Evolutionary conservation across 805 yeast species (phyloP).

Genomic region (Zygosaccharomyces bisporus): DNA sequence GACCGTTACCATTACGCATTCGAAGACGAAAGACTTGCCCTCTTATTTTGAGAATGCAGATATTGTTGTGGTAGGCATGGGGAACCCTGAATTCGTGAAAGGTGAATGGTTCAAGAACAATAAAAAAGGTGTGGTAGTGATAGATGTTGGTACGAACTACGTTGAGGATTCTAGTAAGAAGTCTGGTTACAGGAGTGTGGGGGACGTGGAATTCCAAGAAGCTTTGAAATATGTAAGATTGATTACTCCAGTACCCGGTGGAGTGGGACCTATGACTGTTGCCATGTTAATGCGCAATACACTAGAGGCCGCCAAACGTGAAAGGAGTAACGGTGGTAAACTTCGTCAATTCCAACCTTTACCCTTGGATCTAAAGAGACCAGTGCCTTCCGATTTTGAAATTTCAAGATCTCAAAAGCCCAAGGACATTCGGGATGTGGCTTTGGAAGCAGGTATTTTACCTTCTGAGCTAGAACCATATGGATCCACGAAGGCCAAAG

Average conservation of each 20-base stretch:
- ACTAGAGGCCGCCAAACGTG: slow-evolving; percentile 59
- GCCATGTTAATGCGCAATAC: slow-evolving; percentile 77
- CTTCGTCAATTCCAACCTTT: slow-evolving; percentile 45
- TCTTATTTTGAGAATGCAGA: slow-evolving; percentile 66
- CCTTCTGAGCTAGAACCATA: slow-evolving; percentile 68
- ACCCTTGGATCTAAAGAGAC: slow-evolving; percentile 50
- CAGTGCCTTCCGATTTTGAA: slow-evolving; percentile 79
- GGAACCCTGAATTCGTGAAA: slow-evolving; percentile 63
- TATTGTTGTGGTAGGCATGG: slow-evolving; percentile 78
- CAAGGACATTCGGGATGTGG: slow-evolving; percentile 63
- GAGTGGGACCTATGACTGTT: slow-evolving; percentile 91
- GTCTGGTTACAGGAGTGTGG: slow-evolving; percentile 68
- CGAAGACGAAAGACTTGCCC: slow-evolving; percentile 62
- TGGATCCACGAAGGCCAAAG: slow-evolving; percentile 76
- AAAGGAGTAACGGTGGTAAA: slow-evolving; percentile 25
- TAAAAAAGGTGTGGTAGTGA: slow-evolving; percentile 55
- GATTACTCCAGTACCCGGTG: slow-evolving; percentile 89
- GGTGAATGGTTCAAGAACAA: slow-evolving; percentile 65
- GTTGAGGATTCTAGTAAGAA: slow-evolving; percentile 62
- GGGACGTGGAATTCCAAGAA: slow-evolving; percentile 67
- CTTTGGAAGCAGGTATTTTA: slow-evolving; percentile 63
- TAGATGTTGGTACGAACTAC: slow-evolving; percentile 82
- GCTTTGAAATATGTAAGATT: slow-evolving; percentile 41
- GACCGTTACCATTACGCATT: slow-evolving; percentile 85
- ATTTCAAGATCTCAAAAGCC: slow-evolving; percentile 75